phyloP scores from a whole-genome alignment of 805 yeast genomes.

The Yamadazyma olivae region DNA sequence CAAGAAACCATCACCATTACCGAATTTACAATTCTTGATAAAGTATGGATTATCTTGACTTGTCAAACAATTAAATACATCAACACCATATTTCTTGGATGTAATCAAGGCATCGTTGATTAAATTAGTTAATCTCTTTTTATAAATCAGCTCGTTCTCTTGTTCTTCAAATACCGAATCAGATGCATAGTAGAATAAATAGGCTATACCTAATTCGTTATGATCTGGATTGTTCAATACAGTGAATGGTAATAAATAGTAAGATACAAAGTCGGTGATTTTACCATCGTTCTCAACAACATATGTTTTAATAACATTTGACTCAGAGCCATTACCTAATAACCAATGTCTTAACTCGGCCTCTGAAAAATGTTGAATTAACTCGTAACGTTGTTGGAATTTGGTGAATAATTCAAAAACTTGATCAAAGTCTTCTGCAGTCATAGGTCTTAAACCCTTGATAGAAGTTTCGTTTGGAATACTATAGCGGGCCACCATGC shows the following conservation, averaged over 20 bases:
- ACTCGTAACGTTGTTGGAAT: conserved; percentile 69
- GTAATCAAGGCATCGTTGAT: conserved; percentile 74
- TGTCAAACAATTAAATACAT: conserved; percentile 91
- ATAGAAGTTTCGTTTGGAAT: conserved; percentile 51
- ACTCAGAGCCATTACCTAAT: conserved; percentile 39
- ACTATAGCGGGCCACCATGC: conserved; percentile 61
- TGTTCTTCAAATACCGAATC: conserved; percentile 43
- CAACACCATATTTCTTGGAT: conserved; percentile 66
- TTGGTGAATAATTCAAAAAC: conserved; percentile 56
- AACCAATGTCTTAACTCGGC: conserved; percentile 83
- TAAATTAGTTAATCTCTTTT: conserved; percentile 57
- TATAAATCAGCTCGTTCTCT: conserved; percentile 41
- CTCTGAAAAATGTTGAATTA: conserved; percentile 65
- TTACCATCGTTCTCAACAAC: conserved; percentile 69
- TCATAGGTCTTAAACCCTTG: conserved; percentile 57
- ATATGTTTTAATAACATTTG: conserved; percentile 65
- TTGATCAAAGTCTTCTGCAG: conserved; percentile 57
- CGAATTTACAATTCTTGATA: conserved; percentile 80
- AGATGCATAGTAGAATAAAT: conserved; percentile 85
- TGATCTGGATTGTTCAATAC: conserved; percentile 67
- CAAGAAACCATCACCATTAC: conserved; percentile 89
- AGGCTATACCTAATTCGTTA: conserved; percentile 77
- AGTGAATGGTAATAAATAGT: conserved; percentile 83
- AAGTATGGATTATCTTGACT: conserved; percentile 87
- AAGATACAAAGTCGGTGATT: conserved; percentile 87